Percentiles rank a stretch among this genome's conserved stretches.
Evolutionary conservation across 805 yeast species (phyloP).

Genomic region (Saccharomyces cerevisiae): DNA sequence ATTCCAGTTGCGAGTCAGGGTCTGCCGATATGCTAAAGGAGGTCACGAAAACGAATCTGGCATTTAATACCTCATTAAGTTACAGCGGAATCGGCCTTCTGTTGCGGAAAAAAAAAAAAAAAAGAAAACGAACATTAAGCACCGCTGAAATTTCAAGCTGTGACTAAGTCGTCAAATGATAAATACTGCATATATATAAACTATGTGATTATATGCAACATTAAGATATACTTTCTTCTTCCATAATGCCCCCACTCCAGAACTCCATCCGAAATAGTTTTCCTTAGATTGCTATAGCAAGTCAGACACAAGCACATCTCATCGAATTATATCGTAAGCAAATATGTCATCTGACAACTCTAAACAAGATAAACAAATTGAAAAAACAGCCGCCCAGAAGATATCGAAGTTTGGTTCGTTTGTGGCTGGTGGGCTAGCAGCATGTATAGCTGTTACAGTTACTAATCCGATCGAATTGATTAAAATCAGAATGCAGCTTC

Average conservation of each 20-base stretch:
- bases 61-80: not conserved
- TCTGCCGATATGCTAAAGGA: not conserved
- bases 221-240: not conserved
- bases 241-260: not conserved
- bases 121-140: not conserved
- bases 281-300: not conserved
- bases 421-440: slow-evolving; percentile 86
- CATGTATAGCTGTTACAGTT: slow-evolving; percentile 95
- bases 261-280: not conserved
- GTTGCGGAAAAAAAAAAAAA: not conserved
- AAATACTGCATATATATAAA: not conserved
- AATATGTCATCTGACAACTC: slow-evolving; percentile 5
- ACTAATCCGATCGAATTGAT: slow-evolving; percentile 94
- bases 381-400: slow-evolving; percentile 45
- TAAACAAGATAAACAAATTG: slow-evolving; percentile 9
- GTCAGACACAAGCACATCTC: not conserved
- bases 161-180: not conserved
- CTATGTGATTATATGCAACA: not conserved
- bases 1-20: not conserved
- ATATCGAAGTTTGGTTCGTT: slow-evolving; percentile 71
- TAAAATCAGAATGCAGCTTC: slow-evolving; percentile 93
- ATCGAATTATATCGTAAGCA: not conserved
- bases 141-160: not conserved
- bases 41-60: not conserved
- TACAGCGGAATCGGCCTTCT: not conserved